Evolutionary conservation across 257 asterid species (phyloP).

Genomic region (Solanum ossicruentum): DNA sequence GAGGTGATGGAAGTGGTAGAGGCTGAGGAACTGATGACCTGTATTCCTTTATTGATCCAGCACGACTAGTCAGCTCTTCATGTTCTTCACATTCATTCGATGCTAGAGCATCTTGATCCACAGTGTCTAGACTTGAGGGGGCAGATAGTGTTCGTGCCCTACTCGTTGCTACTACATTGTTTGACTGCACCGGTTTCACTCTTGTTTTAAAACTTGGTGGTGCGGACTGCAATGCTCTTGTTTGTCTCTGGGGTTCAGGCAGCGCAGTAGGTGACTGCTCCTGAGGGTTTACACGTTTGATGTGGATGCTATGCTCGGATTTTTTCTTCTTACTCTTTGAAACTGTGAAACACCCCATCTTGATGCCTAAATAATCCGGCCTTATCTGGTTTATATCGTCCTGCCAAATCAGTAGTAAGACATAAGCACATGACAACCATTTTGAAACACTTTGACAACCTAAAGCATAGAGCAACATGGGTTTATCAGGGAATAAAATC

Average conservation of each 20-base stretch:
- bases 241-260: constrained; percentile 58
- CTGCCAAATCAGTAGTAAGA: not conserved
- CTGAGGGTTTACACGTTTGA: constrained; percentile 43
- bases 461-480: not conserved
- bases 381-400: not conserved
- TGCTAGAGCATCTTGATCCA: constrained; percentile 43
- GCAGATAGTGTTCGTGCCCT: constrained; percentile 61
- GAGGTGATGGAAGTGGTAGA: constrained; percentile 85
- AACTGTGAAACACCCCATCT: constrained; percentile 82
- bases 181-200: constrained; percentile 29
- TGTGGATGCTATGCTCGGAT: constrained; percentile 26
- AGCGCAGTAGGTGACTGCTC: constrained; percentile 53
- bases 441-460: not conserved
- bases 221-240: constrained; percentile 68
- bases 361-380: not conserved
- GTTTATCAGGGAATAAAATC: not conserved
- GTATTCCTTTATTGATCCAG: constrained; percentile 56
- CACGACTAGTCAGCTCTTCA: constrained; percentile 48
- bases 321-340: constrained; percentile 62
- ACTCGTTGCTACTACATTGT: constrained; percentile 14
- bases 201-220: constrained; percentile 79
- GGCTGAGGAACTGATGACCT: constrained; percentile 70
- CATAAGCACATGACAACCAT: not conserved
- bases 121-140: constrained; percentile 65
- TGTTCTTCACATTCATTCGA: constrained; percentile 51